Conservation (phyloP, 768 basidiomycete genomes). For the Jaapia argillacea region DNA sequence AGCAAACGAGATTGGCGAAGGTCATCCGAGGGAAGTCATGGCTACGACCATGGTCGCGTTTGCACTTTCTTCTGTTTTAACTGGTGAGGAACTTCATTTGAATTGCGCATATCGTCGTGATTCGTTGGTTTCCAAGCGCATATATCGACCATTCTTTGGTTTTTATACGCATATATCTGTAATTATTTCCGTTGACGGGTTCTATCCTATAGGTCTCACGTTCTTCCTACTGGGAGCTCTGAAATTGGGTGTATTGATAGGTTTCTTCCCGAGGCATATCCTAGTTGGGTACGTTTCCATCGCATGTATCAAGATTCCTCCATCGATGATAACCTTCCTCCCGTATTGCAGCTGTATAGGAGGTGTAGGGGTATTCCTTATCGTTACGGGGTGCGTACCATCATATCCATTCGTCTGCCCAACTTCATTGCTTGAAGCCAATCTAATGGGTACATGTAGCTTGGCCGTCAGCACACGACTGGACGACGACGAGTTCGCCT, state of each 20-base stretch:
- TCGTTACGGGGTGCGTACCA: constrained; percentile 67
- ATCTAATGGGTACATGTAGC: constrained; percentile 23
- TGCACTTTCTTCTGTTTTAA: constrained; percentile 78
- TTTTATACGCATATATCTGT: no score
- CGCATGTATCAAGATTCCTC: not conserved
- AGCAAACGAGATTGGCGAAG: constrained; percentile 58
- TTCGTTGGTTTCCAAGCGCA: no score
- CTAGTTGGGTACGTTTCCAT: constrained; percentile 66
- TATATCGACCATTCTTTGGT: no score
- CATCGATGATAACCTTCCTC: not conserved
- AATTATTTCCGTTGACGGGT: no score
- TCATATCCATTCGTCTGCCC: not conserved
- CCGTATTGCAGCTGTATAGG: constrained; percentile 62
- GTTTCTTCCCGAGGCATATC: constrained; percentile 95
- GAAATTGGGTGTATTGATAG: constrained; percentile 75
- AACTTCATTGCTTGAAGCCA: not conserved
- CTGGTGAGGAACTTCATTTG: constrained; percentile 51
- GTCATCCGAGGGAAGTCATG: constrained; percentile 60
- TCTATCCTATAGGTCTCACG: constrained; percentile 43
- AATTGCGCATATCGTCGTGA: no score
- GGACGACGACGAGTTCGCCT: constrained; percentile 65
- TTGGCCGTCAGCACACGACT: constrained; percentile 81
- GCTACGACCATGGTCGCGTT: constrained; percentile 89
- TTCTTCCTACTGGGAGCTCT: constrained; percentile 85
- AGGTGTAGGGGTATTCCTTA: constrained; percentile 90